A percentile compares a stretch with the other conserved stretches of the same genome.
Conservation (phyloP, 2,329 filamentous ascomycete genomes). For the Epichloe bromicola region DNA sequence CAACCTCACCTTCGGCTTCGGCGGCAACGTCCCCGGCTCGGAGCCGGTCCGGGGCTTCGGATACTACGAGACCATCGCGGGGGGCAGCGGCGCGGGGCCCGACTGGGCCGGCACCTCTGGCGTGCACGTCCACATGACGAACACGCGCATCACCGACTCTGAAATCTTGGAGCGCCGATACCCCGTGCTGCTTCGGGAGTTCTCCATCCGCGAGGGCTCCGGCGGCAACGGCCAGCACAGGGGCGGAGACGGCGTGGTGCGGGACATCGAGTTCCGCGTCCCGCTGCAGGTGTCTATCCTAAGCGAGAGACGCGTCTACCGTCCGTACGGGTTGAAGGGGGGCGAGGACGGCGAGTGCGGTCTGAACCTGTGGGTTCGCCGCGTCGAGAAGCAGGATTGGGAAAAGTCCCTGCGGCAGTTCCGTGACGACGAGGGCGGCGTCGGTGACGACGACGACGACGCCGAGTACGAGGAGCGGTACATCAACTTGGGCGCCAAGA, state of each 20-base stretch:
- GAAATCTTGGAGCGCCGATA: slow-evolving; percentile 40
- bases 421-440: slow-evolving; percentile 16
- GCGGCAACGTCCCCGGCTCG: slow-evolving; percentile 26
- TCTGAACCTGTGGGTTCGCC: slow-evolving; percentile 76
- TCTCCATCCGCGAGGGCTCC: slow-evolving; percentile 49
- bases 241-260: slow-evolving; percentile 61
- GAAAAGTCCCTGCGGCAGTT: slow-evolving; percentile 30
- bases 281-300: slow-evolving; percentile 67
- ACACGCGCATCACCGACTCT: slow-evolving; percentile 57
- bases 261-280: slow-evolving; percentile 70
- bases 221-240: slow-evolving; percentile 52
- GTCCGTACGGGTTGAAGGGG: slow-evolving; percentile 55
- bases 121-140: slow-evolving; percentile 50
- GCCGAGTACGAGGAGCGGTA: slow-evolving; percentile 43
- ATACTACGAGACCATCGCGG: slow-evolving; percentile 48
- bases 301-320: slow-evolving; percentile 64
- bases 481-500: slow-evolving; percentile 69
- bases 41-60: slow-evolving; percentile 28
- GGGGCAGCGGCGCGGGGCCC: slow-evolving; percentile 57
- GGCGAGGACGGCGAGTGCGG: slow-evolving; percentile 69
- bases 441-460: slow-evolving; percentile 15
- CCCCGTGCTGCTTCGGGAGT: slow-evolving; percentile 59
- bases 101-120: slow-evolving; percentile 30
- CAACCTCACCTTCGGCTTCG: slow-evolving; percentile 74
- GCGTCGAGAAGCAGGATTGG: slow-evolving; percentile 45